Conservation (phyloP, 768 basidiomycete genomes). For the Boletus bicolor region DNA sequence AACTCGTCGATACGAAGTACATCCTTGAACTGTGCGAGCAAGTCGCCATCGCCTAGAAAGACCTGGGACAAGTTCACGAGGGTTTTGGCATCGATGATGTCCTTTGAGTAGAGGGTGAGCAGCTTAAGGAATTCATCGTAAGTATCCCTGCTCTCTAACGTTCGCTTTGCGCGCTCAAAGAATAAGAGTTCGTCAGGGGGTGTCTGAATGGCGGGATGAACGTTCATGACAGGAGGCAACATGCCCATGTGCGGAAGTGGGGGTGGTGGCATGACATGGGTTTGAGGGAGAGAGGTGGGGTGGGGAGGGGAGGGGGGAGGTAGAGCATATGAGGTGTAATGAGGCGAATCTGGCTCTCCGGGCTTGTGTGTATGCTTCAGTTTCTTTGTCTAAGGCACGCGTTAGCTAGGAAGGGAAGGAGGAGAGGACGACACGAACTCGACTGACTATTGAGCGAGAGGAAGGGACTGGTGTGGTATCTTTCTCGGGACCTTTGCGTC, state of each 20-base stretch:
- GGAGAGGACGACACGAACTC: constrained; percentile 36
- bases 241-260: constrained; percentile 28
- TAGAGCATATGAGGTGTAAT: constrained; percentile 44
- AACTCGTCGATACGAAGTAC: constrained; percentile 78
- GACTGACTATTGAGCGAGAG: constrained; percentile 45
- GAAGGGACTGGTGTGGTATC: constrained; percentile 61
- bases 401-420: constrained; percentile 5
- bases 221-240: constrained; percentile 21
- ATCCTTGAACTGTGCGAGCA: constrained; percentile 82
- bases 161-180: constrained; percentile 89
- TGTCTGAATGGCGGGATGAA: constrained; percentile 33
- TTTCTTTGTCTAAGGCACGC: constrained; percentile 50
- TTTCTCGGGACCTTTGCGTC: constrained; percentile 64
- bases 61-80: constrained; percentile 77
- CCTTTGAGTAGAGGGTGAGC: constrained; percentile 84
- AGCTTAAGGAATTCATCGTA: constrained; percentile 96
- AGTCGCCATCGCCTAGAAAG: constrained; percentile 79
- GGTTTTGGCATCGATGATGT: constrained; percentile 82
- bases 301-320: constrained; percentile 36
- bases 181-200: constrained; percentile 80
- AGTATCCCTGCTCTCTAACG: constrained; percentile 67
- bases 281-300: constrained; percentile 15
- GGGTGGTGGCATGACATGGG: constrained; percentile 30
- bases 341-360: constrained; percentile 52
- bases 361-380: constrained; percentile 59